Evolutionary conservation across 2,329 filamentous ascomycete species (phyloP), one percentile per base, ranked within the genome.

Genomic region (Rutstroemia sp.): DNA sequence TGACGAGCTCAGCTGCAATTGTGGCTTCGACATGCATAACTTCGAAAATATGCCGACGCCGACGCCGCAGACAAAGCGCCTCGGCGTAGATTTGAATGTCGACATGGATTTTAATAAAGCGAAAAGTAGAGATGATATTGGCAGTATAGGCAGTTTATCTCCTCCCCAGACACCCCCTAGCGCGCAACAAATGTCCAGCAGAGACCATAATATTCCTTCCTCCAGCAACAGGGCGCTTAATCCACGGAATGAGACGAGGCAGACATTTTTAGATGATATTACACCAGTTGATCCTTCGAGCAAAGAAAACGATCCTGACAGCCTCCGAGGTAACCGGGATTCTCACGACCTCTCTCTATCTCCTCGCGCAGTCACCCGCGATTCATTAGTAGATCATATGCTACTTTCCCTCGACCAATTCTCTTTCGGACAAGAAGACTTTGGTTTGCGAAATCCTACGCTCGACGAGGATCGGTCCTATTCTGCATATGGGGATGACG

Each of bases 341-440:
- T 69, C 66, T 12, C 92, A 96, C 76, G 92, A 96, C 71, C 79
- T 96, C 60, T 92, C 89, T 57, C 79, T 95, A 66, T 86, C 86
- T 51, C 83, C 87, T 49, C 79, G 85, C 59, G 83, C 89, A 69
- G 83, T 89, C 61, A 90, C 88, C 42, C 85, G 92, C 64, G 90
- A 95, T 69, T 96, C 92, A 38, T 85, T 99, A 63, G 90, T 99
- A 58, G 88, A 94, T 72, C 95, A 96, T 72, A 94, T 99, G 87
- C 83, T 97, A 59, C 78, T 94, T 62, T 96, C 92, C 42, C 85
- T 99, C 62, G 92, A 96, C 72, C 88, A 92, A 71, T 84, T 92
- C 68, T 86, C 82, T 42, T 77, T 81, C 64, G 77, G 72, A 46
- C 76, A 79, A 41, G 64, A 65, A 7, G 60, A 55, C 14, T 62